Conservation (phyloP, 768 basidiomycete genomes). For the Leccinum variicolor region DNA sequence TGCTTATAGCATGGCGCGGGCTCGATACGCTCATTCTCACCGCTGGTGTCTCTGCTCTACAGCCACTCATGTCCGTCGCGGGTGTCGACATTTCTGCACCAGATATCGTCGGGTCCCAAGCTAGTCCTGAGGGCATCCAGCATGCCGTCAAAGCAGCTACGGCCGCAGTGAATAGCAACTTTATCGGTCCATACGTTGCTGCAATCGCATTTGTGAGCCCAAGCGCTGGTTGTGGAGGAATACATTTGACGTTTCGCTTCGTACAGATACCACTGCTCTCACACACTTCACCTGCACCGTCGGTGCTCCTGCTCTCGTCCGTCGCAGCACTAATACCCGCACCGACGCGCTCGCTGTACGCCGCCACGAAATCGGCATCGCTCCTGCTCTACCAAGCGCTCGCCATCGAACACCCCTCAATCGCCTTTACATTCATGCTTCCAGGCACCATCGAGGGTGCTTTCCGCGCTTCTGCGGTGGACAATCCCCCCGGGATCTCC, state of each 20-base stretch:
- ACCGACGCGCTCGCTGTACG: constrained; percentile 83
- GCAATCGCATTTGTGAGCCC: constrained; percentile 67
- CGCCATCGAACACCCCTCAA: constrained; percentile 72
- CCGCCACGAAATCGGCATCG: constrained; percentile 78
- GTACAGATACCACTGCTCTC: constrained; percentile 73
- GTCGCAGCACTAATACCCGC: constrained; percentile 78
- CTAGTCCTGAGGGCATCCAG: constrained; percentile 55
- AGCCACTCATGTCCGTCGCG: constrained; percentile 69
- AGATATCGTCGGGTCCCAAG: constrained; percentile 34
- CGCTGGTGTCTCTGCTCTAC: constrained; percentile 82
- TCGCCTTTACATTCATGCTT: constrained; percentile 59
- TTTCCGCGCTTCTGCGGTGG: constrained; percentile 79
- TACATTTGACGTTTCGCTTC: not conserved
- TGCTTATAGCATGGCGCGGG: constrained; percentile 65
- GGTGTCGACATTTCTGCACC: constrained; percentile 41
- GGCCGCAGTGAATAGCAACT: constrained; percentile 62
- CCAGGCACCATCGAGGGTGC: constrained; percentile 73
- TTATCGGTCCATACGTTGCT: constrained; percentile 63
- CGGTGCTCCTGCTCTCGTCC: constrained; percentile 77
- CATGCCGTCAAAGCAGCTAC: constrained; percentile 52
- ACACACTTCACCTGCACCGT: constrained; percentile 59
- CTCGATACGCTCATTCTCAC: constrained; percentile 79
- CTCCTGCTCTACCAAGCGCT: constrained; percentile 75
- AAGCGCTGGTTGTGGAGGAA: not conserved
- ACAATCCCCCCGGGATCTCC: constrained; percentile 36